Evolutionary conservation across 176 grass and related monocot genomes (phyloP), one percentile per base, ranked within the genome.

Genomic region (Carex kokanica): DNA sequence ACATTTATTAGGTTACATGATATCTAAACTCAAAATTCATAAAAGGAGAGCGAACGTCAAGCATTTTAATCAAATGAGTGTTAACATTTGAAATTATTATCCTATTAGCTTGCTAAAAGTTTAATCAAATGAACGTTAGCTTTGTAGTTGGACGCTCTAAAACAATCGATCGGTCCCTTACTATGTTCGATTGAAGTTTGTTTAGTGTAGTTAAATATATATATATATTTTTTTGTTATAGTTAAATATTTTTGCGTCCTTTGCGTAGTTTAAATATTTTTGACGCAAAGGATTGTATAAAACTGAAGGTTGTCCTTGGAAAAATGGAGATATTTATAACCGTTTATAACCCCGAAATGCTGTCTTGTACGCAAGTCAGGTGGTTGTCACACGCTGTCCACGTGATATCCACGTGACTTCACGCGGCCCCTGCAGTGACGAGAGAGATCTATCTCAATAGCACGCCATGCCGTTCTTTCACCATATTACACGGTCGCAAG

Each of bases 381-480:
- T 73, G 25, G 24, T 34, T 70, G 69, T 78, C 32, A 80, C 61
- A 78, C 56, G 54, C 25, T 23, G 16, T 23, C 25, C 78, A 82
- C 67, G 83, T 85, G 87, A 82, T 74, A 6, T 20, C 5, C 87
- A 85, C 75, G 87, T 82, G 83, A 85, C 5, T 34, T 73, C 51
- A 74, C 60, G 82, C 51, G 16, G 24, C 20, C 20, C 20, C 5
- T 64, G 65, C 69, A 72, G 54, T 21, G 64, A 55, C 18, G 14
- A 74, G 6, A 53, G 64, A 36, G 41, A 56, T 43, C 10, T n/a
- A 18, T 55, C 51, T 38, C 15, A 54, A 14, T 11, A 54, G 21
- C 71, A 75, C 69, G 47, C 72, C 6, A n/a, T 40, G 15, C 65
- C 34, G 10, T 69, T 18, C 65, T 41, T 41, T 69, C 72, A 54